Percentiles rank a stretch among this genome's conserved stretches.
Conservation (phyloP, 352 stramenopile species). For the Thalassiosira oceanica region DNA sequence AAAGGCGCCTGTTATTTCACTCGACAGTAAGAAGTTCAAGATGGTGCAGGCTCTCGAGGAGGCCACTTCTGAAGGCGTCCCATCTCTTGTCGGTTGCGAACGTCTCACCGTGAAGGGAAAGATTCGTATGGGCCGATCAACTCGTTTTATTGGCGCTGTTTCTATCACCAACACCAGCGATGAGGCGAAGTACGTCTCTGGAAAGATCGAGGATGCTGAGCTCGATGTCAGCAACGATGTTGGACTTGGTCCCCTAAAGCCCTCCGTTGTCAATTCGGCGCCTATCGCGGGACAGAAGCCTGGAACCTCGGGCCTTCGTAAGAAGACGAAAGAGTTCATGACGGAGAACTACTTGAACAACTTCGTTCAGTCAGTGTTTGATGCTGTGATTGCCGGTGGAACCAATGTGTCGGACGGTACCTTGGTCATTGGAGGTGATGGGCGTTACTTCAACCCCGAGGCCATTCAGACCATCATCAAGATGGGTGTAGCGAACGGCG, state of each 20-base stretch:
- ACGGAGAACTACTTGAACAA: constrained; percentile 97
- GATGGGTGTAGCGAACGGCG: constrained; percentile 96
- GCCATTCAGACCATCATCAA: constrained; percentile 99
- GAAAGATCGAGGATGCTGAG: constrained; percentile 91
- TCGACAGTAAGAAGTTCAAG: constrained; percentile 98
- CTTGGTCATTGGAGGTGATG: constrained; percentile 96
- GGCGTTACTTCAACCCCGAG: constrained; percentile 86
- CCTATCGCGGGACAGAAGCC: constrained; percentile 87
- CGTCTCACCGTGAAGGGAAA: constrained; percentile 93
- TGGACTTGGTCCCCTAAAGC: constrained; percentile 85
- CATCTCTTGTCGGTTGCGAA: constrained; percentile 93
- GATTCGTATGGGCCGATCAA: constrained; percentile 89
- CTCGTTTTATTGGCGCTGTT: constrained; percentile 90
- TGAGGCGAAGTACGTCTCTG: constrained; percentile 93
- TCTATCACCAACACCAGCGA: constrained; percentile 93
- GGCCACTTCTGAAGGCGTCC: constrained; percentile 88
- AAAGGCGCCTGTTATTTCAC: constrained; percentile 90
- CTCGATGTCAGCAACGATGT: constrained; percentile 92
- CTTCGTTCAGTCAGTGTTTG: constrained; percentile 96
- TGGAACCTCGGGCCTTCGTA: constrained; percentile 97
- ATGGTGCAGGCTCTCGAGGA: constrained; percentile 95
- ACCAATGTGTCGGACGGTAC: constrained; percentile 92
- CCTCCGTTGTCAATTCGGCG: constrained; percentile 65
- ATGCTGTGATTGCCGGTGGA: constrained; percentile 90
- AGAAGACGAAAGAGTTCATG: constrained; percentile 99